Evolutionary conservation across 331 rosid species (phyloP), one percentile per base, ranked within the genome.

Genomic region (Pyrus hybrid): DNA sequence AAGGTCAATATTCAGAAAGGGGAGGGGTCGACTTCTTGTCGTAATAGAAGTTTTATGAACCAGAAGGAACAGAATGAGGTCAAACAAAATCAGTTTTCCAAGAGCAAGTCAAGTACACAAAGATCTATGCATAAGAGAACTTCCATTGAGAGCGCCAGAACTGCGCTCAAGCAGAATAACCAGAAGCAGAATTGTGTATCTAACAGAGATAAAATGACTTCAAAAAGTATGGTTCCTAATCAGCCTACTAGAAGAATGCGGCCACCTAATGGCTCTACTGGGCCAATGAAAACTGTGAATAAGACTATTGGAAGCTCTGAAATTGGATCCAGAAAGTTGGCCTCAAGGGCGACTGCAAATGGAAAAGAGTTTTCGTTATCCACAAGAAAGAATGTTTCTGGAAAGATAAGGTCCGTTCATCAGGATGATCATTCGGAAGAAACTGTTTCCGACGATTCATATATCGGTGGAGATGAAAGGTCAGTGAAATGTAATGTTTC

Each of bases 111-210:
- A 76, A 71, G 64, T 70, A 7, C 47, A 60, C 88, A 77, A 77
- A 83, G 75, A 61, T 22, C 82, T 45, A 58, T 35, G 76, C 91
- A 85, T 80, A 88, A 83, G 79, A 91, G 83, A 85, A 79, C 81
- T 79, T 49, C 76, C 68, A 16, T 80, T 47, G 78, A 70, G 70
- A 82, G 81, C 79, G 79, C 83, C 68, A 68, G 61, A 69, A 80
- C 72, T 74, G 85, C 86, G 51, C 91, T 93, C 68, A 79, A 83
- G 77, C 92, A 81, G 80, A 93, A 91, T 77, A 88, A 86, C 75
- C 96, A 85, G 75, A 93, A 93, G 83, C 97, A 93, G 90, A 93
- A 93, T 83, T 73, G 82, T 82, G 45, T 77, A 64, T 67, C 85
- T 23, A 69, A 58, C 74, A 88, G 69, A 82, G 91, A 83, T 68